phyloP scores from a whole-genome alignment of 1,139 yeast species.

The Blastobotrys proliferans region DNA sequence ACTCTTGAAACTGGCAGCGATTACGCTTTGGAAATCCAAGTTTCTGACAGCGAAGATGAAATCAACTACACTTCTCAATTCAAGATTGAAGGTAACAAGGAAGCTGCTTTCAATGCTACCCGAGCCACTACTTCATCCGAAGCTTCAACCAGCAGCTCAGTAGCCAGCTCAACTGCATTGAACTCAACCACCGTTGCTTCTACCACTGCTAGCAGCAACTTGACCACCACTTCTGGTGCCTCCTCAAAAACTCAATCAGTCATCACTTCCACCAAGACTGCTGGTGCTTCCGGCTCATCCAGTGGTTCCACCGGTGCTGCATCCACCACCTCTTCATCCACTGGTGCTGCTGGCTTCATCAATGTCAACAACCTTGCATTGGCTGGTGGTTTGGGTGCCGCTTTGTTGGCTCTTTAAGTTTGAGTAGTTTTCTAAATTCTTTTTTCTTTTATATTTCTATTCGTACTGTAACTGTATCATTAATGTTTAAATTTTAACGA shows the following conservation, averaged over 20 bases:
- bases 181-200: conserved; percentile 14
- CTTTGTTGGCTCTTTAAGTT: conserved; percentile 24
- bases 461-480: not conserved
- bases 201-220: conserved; percentile 13
- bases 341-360: conserved; percentile 19
- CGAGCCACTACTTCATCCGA: conserved; percentile 18
- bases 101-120: conserved; percentile 23
- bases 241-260: conserved; percentile 14
- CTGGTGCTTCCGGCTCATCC: conserved; percentile 15
- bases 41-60: conserved; percentile 27
- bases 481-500: conserved; percentile 4
- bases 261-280: conserved; percentile 13
- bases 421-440: no score
- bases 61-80: conserved; percentile 38
- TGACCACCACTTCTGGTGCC: conserved; percentile 15
- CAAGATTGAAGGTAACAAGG: conserved; percentile 24
- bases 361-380: conserved; percentile 19
- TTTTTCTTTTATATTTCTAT: not conserved
- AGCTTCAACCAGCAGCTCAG: conserved; percentile 18
- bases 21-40: conserved; percentile 35
- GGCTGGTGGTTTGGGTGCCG: conserved; percentile 27
- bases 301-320: conserved; percentile 16
- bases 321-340: conserved; percentile 14
- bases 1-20: conserved; percentile 29
- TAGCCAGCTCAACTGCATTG: conserved; percentile 17